A percentile compares a stretch with the other conserved stretches of the same genome.
Evolutionary conservation across 805 yeast species (phyloP).

Genomic region (Blastobotrys chiropterorum): DNA sequence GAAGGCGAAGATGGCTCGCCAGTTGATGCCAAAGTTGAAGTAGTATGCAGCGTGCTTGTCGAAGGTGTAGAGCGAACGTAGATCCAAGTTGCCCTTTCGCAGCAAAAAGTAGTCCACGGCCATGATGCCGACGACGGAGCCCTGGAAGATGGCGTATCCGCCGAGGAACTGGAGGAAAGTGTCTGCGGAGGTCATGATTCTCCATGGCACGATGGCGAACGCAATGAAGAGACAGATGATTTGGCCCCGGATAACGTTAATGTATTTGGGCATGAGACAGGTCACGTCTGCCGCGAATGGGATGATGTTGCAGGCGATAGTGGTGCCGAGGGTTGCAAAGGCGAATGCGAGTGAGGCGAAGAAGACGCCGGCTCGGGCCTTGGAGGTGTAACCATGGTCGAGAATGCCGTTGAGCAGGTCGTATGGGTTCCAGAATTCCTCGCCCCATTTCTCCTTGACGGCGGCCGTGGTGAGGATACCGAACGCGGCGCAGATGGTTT

Average conservation of each 20-base stretch:
- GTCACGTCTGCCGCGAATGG: conserved; percentile 40
- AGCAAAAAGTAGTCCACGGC: conserved; percentile 37
- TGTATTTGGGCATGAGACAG: conserved; percentile 49
- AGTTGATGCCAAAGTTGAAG: conserved; percentile 41
- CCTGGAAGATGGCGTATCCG: conserved; percentile 36
- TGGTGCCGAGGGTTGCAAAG: conserved; percentile 26
- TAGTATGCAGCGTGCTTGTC: conserved; percentile 36
- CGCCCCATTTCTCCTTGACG: conserved; percentile 37
- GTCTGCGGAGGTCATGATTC: conserved; percentile 33
- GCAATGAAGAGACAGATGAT: conserved; percentile 11
- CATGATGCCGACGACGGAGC: conserved; percentile 37
- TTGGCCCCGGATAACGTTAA: conserved; percentile 53
- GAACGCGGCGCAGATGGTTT: conserved; percentile 23
- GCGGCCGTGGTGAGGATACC: conserved; percentile 45
- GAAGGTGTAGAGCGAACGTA: conserved; percentile 37
- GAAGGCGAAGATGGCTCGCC: conserved; percentile 37
- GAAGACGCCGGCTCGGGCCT: conserved; percentile 32
- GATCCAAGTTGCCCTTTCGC: conserved; percentile 36
- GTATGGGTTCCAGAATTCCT: conserved; percentile 43
- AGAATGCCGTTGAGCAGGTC: conserved; percentile 38
- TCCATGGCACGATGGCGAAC: conserved; percentile 34
- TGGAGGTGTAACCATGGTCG: conserved; percentile 33
- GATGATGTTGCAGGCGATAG: conserved; percentile 40
- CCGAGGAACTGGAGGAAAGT: conserved; percentile 34
- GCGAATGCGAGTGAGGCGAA: conserved; percentile 18